Evolutionary conservation across 2,329 filamentous ascomycete genomes (phyloP).

Genomic region (Amphichorda felina): DNA sequence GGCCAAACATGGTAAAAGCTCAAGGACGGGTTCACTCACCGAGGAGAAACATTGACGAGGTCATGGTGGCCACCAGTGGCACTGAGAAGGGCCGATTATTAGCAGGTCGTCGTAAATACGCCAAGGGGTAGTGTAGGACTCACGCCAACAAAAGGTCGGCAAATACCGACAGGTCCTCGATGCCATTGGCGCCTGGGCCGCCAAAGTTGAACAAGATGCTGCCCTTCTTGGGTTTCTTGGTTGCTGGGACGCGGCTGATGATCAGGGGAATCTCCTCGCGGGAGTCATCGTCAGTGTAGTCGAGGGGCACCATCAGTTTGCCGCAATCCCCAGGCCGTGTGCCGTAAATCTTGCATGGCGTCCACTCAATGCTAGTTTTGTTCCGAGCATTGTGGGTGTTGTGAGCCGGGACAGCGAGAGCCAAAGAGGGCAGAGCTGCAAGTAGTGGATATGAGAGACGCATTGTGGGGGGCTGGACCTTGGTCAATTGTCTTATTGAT

Average conservation of each 20-base stretch:
- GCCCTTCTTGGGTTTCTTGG: slow-evolving; percentile 15
- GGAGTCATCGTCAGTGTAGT: slow-evolving; percentile 18
- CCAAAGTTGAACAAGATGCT: slow-evolving; percentile 27
- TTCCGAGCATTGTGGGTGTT: too few species aligned
- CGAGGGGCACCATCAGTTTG: slow-evolving; percentile 23
- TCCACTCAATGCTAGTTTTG: background rate
- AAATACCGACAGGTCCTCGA: background rate
- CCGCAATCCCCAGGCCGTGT: slow-evolving; percentile 14
- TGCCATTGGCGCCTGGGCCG: slow-evolving; percentile 15
- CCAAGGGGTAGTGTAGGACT: background rate
- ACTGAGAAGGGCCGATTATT: slow-evolving; percentile 3
- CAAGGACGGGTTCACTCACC: slow-evolving; percentile 8
- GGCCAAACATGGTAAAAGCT: background rate
- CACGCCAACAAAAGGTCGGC: background rate
- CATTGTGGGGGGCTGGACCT: too few species aligned
- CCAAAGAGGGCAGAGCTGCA: too few species aligned
- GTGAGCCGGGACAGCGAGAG: too few species aligned
- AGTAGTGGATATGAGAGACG: too few species aligned
- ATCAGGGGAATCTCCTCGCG: slow-evolving; percentile 16
- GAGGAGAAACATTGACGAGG: slow-evolving; percentile 13
- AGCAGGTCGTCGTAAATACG: too few species aligned
- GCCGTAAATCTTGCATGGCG: background rate
- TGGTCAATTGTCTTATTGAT: too few species aligned
- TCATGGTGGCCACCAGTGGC: slow-evolving; percentile 13
- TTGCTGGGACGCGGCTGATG: slow-evolving; percentile 17